A percentile compares a stretch with the other conserved stretches of the same genome.
Evolutionary conservation across 495 filamentous ascomycete species (phyloP).

Genomic region (Penicillium ucsense): DNA sequence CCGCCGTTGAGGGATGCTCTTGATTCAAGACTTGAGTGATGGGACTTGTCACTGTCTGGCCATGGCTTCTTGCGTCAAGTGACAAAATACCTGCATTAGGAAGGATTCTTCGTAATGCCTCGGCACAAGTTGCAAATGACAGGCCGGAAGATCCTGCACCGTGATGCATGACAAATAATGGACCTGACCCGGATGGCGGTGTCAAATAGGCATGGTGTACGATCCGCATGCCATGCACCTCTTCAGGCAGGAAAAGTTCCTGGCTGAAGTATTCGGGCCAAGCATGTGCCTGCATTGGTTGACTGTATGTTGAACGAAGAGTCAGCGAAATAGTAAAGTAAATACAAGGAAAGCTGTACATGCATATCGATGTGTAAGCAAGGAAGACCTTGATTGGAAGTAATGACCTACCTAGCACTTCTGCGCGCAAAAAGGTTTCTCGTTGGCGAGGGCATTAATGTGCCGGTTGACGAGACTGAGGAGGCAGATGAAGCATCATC

Average conservation of each 20-base stretch:
- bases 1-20: slow-evolving; percentile 7
- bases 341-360: too few relatives aligned
- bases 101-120: slow-evolving; percentile 65
- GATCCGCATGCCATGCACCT: slow-evolving; percentile 33
- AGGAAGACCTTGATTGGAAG: background rate
- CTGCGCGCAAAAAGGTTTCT: slow-evolving; percentile 64
- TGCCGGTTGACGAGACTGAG: slow-evolving; percentile 80
- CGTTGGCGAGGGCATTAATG: slow-evolving; percentile 70
- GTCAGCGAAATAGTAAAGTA: too few relatives aligned
- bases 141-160: slow-evolving; percentile 83
- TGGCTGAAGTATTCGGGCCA: slow-evolving; percentile 88
- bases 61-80: slow-evolving; percentile 79
- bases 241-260: slow-evolving; percentile 61
- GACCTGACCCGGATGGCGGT: slow-evolving; percentile 45
- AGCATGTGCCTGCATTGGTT: slow-evolving; percentile 40
- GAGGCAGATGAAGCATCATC: slow-evolving; percentile 66
- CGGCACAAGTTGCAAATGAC: slow-evolving; percentile 72
- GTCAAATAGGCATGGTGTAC: slow-evolving; percentile 81
- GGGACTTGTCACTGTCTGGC: slow-evolving; percentile 47
- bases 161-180: slow-evolving; percentile 84
- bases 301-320: background rate
- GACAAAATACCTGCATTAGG: slow-evolving; percentile 78
- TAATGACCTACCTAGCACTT: slow-evolving; percentile 37
- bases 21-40: slow-evolving; percentile 4
- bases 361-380: too few relatives aligned